A percentile compares a stretch with the other conserved stretches of the same genome.
Conservation (phyloP, 768 basidiomycete species). For the Dentipellis fragilis region DNA sequence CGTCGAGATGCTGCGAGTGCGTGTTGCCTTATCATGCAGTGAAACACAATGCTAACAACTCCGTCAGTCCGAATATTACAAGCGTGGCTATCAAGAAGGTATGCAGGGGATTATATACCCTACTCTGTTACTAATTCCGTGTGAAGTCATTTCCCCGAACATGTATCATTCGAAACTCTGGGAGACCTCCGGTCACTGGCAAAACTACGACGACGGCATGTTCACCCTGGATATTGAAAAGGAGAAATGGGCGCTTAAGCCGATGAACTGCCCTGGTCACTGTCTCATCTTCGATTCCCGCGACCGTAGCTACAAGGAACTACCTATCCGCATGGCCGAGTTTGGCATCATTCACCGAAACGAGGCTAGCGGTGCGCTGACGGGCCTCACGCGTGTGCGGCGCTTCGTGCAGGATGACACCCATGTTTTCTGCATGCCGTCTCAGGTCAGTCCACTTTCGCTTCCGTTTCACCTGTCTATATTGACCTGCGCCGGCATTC, state of each 20-base stretch:
- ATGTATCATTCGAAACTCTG: slow-evolving; percentile 95
- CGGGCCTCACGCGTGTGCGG: slow-evolving; percentile 86
- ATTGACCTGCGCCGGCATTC: not conserved
- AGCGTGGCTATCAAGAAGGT: slow-evolving; percentile 95
- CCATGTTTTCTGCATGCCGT: slow-evolving; percentile 95
- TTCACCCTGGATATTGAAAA: slow-evolving; percentile 92
- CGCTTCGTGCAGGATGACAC: slow-evolving; percentile 98
- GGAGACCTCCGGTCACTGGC: slow-evolving; percentile 98
- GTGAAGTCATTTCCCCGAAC: slow-evolving; percentile 88
- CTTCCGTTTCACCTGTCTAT: not conserved
- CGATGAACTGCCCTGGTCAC: slow-evolving; percentile 99
- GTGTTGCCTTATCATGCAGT: slow-evolving; percentile 20
- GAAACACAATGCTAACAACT: slow-evolving; percentile 1
- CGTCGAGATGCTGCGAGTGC: slow-evolving; percentile 79
- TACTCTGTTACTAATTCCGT: too few species aligned
- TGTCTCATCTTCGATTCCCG: slow-evolving; percentile 92
- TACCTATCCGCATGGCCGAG: slow-evolving; percentile 96
- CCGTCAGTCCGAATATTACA: slow-evolving; percentile 77
- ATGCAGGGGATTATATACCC: slow-evolving; percentile 2
- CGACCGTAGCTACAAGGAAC: slow-evolving; percentile 89
- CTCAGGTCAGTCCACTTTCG: slow-evolving; percentile 43
- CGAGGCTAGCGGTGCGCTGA: slow-evolving; percentile 90
- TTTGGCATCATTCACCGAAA: slow-evolving; percentile 97
- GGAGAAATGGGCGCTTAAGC: slow-evolving; percentile 92
- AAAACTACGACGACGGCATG: slow-evolving; percentile 98